These are phyloP conservation scores for Astrothelium macrocarpum DNA, from an alignment of 495 filamentous ascomycete genomes.

Conservation along the genomic window DNA sequence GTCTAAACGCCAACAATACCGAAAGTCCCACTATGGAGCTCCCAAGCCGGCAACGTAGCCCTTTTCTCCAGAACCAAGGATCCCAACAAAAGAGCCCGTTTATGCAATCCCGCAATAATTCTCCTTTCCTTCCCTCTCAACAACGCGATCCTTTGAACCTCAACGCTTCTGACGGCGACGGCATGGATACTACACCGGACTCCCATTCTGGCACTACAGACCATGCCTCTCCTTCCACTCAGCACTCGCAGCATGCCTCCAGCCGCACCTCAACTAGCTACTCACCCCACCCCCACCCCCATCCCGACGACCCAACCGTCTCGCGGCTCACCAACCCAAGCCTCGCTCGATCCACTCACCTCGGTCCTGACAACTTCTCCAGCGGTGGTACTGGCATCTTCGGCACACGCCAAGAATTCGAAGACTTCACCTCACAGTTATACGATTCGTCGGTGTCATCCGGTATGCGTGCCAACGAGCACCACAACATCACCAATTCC, in stretches of 20 bases:
- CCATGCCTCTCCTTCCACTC: neutral
- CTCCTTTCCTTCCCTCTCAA: neutral
- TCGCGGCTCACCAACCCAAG: neutral
- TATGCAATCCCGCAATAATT: neutral
- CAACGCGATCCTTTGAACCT: neutral
- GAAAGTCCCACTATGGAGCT: neutral
- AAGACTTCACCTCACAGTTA: neutral
- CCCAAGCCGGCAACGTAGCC: neutral
- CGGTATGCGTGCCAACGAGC: neutral
- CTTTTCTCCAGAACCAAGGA: neutral
- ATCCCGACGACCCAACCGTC: neutral
- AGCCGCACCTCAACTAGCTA: conserved; percentile 3
- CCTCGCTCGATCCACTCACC: neutral
- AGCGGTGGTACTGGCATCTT: neutral
- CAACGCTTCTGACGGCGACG: neutral
- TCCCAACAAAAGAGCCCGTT: neutral
- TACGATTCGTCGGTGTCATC: neutral
- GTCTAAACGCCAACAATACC: neutral
- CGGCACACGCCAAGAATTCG: conserved; percentile 1
- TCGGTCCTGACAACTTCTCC: neutral
- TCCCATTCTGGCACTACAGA: neutral
- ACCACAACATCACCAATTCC: neutral
- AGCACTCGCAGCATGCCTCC: neutral
- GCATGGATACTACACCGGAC: conserved; percentile 1
- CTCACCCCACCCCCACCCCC: neutral